These are phyloP conservation scores for Alopecurus myosuroides DNA, from an alignment of 176 grass and related monocot genomes.

Conservation along the genomic window DNA sequence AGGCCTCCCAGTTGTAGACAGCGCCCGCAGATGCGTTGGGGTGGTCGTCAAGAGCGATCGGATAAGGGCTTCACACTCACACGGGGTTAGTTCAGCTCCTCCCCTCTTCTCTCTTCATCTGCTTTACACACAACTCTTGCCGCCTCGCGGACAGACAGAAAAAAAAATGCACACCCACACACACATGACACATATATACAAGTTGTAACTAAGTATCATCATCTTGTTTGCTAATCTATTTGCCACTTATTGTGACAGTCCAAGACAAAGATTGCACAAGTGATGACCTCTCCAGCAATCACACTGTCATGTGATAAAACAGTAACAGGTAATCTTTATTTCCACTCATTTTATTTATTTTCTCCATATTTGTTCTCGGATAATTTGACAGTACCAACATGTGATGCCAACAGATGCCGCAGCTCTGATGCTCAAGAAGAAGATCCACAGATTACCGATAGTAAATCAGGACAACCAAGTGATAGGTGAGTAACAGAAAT, in stretches of 20 bases:
- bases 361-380: background rate
- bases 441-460: slow-evolving; percentile 86
- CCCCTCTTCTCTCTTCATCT: background rate
- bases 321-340: slow-evolving; percentile 59
- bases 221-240: slow-evolving; percentile 11
- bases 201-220: background rate
- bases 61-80: slow-evolving; percentile 47
- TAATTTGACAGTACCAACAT: background rate
- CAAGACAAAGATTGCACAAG: slow-evolving; percentile 49
- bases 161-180: background rate
- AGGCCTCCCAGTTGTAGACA: slow-evolving; percentile 70
- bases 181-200: background rate
- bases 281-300: slow-evolving; percentile 89
- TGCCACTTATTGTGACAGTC: slow-evolving; percentile 41
- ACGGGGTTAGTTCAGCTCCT: slow-evolving; percentile 59
- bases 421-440: slow-evolving; percentile 79
- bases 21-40: slow-evolving; percentile 60
- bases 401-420: slow-evolving; percentile 74
- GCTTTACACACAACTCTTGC: background rate
- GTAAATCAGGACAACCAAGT: slow-evolving; percentile 69
- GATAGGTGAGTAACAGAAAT: slow-evolving; percentile 55
- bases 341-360: background rate
- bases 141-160: background rate
- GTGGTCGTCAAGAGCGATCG: slow-evolving; percentile 68
- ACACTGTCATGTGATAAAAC: slow-evolving; percentile 70